These are phyloP conservation scores for Geotrichum aggregatum DNA, from an alignment of 1,139 yeast genomes.

Conservation along the genomic window DNA sequence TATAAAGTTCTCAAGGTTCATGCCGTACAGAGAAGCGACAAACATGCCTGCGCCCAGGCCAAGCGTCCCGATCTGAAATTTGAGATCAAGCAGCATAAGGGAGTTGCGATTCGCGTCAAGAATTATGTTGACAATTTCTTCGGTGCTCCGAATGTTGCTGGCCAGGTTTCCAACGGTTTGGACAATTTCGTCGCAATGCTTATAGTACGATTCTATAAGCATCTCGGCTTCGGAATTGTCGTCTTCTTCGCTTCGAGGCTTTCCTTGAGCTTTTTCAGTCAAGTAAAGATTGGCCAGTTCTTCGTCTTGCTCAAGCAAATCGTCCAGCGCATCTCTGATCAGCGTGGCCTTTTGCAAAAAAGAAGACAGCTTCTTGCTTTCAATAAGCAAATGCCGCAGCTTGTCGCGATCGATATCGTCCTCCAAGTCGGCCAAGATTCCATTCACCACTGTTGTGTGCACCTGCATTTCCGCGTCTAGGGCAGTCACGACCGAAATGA, in stretches of 20 bases:
- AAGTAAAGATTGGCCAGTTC: conserved; percentile 83
- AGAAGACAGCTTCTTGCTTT: conserved; percentile 73
- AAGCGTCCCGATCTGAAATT: conserved; percentile 82
- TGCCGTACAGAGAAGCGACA: conserved; percentile 84
- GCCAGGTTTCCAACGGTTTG: conserved; percentile 85
- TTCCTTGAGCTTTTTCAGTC: conserved; percentile 46
- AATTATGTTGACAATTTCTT: conserved; percentile 91
- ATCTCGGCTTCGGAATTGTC: conserved; percentile 64
- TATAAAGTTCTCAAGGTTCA: conserved; percentile 87
- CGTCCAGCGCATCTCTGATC: conserved; percentile 82
- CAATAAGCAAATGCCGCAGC: conserved; percentile 71
- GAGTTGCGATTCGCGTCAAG: conserved; percentile 93
- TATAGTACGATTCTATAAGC: conserved; percentile 86
- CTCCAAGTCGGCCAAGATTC: conserved; percentile 75
- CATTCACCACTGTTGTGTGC: conserved; percentile 67
- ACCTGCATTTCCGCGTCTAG: conserved; percentile 79
- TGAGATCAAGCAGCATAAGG: conserved; percentile 82
- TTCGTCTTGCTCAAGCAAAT: conserved; percentile 84
- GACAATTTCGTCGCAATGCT: conserved; percentile 93
- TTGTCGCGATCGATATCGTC: conserved; percentile 79
- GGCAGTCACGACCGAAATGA: conserved; percentile 78
- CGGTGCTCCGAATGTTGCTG: conserved; percentile 85
- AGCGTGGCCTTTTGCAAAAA: conserved; percentile 81
- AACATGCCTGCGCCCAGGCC: conserved; percentile 83
- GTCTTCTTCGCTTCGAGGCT: conserved; percentile 43